These are phyloP conservation scores for Acacia pycnantha DNA, from an alignment of 331 rosid species.

Conservation along the genomic window DNA sequence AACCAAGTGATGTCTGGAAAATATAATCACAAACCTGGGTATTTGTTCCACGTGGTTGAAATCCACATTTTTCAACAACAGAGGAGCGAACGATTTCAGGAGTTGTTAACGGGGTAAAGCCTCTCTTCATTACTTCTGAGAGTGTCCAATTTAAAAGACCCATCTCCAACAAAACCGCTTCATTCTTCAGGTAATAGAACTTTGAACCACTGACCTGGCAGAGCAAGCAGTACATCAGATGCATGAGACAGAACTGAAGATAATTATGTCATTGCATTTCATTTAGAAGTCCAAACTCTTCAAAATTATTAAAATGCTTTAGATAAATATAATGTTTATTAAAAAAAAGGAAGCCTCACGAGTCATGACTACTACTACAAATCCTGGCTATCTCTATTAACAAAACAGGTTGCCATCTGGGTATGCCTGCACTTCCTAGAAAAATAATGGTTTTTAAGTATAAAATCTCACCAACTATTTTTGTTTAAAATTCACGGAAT, in stretches of 20 bases:
- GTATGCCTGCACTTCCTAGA: neutral
- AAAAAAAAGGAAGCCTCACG: neutral
- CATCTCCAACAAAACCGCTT: conserved; percentile 87
- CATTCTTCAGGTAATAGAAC: conserved; percentile 91
- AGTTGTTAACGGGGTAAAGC: conserved; percentile 82
- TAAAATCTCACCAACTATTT: conserved; percentile 7
- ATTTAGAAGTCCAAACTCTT: conserved; percentile 19
- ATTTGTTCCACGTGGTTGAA: conserved; percentile 90
- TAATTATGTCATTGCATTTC: neutral
- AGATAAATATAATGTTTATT: neutral
- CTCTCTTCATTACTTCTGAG: conserved; percentile 79
- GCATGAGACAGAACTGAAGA: conserved; percentile 16
- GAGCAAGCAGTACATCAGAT: conserved; percentile 25
- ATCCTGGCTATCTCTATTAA: conserved; percentile 4
- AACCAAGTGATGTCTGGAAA: neutral
- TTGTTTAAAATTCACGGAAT: neutral
- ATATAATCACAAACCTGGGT: conserved; percentile 68
- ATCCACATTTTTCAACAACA: conserved; percentile 93
- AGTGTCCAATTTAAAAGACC: conserved; percentile 92
- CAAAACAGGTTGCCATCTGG: conserved; percentile 9
- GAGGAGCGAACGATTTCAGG: conserved; percentile 94
- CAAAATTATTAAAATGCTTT: neutral
- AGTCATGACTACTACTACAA: too few species aligned
- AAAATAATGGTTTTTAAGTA: neutral
- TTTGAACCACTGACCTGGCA: conserved; percentile 94